Conservation (phyloP, 306 rosid species). For the Ormosia emarginata region DNA sequence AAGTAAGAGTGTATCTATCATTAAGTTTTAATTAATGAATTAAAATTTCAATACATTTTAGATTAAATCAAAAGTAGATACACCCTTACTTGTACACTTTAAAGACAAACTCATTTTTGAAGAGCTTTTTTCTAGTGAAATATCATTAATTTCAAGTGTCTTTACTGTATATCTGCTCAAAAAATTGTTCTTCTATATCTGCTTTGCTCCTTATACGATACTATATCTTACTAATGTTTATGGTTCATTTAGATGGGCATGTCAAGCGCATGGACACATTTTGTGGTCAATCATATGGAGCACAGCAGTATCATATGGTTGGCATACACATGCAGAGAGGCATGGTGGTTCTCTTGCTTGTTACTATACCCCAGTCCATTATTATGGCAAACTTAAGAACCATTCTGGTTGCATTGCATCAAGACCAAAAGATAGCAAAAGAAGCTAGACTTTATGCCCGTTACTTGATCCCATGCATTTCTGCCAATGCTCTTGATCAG, state of each 20-base stretch:
- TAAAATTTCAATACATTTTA: no score
- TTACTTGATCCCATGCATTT: constrained; percentile 51
- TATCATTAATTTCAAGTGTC: background rate
- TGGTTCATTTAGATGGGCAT: constrained; percentile 23
- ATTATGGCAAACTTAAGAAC: no score
- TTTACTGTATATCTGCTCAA: background rate
- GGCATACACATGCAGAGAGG: constrained; percentile 33
- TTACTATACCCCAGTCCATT: constrained; percentile 11
- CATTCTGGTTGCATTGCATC: constrained; percentile 4
- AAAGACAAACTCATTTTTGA: no score
- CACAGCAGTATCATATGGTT: constrained; percentile 26
- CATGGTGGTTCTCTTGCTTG: background rate
- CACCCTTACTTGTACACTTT: no score
- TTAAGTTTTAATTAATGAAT: no score
- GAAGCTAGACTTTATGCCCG: constrained; percentile 50
- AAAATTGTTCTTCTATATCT: background rate
- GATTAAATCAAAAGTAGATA: no score
- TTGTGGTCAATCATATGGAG: constrained; percentile 38
- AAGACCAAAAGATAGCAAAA: constrained; percentile 28
- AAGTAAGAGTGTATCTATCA: no score
- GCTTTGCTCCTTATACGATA: background rate
- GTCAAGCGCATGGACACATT: constrained; percentile 41
- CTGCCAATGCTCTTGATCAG: constrained; percentile 51
- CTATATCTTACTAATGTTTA: background rate
- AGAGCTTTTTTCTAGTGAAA: background rate